A percentile compares a stretch with the other conserved stretches of the same genome.
Evolutionary conservation across 148 eudicot species (phyloP).

Genomic region (Cornus controversa): DNA sequence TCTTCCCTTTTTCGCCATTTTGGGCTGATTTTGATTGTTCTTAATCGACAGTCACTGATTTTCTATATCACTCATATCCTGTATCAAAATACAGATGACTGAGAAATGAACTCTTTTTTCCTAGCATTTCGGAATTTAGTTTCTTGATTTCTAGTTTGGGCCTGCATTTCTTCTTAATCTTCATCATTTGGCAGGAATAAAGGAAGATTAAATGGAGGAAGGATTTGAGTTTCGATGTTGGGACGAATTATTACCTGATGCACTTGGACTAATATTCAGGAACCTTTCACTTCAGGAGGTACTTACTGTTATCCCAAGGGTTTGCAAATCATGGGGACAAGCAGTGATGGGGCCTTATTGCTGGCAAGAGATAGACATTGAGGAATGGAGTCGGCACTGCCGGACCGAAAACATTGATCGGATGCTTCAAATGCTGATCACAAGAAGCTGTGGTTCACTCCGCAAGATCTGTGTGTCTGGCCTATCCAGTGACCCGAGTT

Average conservation of each 20-base stretch:
- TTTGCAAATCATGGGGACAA: slow-evolving; percentile 71
- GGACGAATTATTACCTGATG: slow-evolving; percentile 72
- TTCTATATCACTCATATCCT: background rate
- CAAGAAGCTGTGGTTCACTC: slow-evolving; percentile 63
- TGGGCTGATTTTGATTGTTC: no score
- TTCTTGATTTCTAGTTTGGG: background rate
- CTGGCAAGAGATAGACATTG: slow-evolving; percentile 82
- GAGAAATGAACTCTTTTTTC: background rate
- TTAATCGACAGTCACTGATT: background rate
- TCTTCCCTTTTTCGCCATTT: background rate
- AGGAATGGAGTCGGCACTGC: slow-evolving; percentile 66
- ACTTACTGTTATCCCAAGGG: slow-evolving; percentile 60
- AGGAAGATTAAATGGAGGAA: slow-evolving; percentile 41
- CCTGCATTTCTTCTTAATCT: background rate
- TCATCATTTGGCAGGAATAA: background rate
- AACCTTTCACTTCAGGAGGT: slow-evolving; percentile 63
- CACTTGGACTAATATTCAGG: slow-evolving; percentile 68
- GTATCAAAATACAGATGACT: no score
- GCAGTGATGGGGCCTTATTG: slow-evolving; percentile 80
- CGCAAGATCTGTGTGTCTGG: slow-evolving; percentile 64
- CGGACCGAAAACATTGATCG: slow-evolving; percentile 52
- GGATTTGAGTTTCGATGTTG: slow-evolving; percentile 40
- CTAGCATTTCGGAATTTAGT: background rate
- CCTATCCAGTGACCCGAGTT: slow-evolving; percentile 33
- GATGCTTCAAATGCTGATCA: slow-evolving; percentile 60